Conservation (phyloP, 2,329 filamentous ascomycete genomes). For the Exophiala sideris region DNA sequence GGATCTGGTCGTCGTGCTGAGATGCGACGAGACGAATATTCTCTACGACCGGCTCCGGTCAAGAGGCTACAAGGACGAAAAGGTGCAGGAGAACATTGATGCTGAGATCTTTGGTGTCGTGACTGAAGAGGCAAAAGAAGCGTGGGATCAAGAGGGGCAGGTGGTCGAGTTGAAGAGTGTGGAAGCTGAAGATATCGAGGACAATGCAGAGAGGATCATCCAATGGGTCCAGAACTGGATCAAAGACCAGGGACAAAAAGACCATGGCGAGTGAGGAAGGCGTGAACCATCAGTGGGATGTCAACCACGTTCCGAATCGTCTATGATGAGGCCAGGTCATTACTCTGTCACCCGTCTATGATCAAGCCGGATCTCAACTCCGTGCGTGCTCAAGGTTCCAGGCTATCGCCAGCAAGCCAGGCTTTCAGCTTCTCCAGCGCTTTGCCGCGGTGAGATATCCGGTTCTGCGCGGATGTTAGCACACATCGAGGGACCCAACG, state of each 20-base stretch:
- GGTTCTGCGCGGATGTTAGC: constrained; percentile 54
- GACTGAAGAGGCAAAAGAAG: constrained; percentile 81
- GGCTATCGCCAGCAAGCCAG: constrained; percentile 62
- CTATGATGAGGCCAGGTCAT: neutral
- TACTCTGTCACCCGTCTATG: neutral
- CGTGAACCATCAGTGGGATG: neutral
- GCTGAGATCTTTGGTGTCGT: constrained; percentile 97
- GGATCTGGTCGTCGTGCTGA: constrained; percentile 87
- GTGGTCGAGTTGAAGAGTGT: constrained; percentile 87
- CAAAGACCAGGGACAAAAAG: constrained; percentile 42
- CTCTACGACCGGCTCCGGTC: constrained; percentile 76
- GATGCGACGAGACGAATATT: constrained; percentile 69
- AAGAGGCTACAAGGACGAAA: constrained; percentile 77
- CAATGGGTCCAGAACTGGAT: constrained; percentile 82
- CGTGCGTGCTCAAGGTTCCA: constrained; percentile 14
- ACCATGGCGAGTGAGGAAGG: constrained; percentile 16
- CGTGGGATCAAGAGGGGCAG: constrained; percentile 66
- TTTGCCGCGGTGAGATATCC: constrained; percentile 83
- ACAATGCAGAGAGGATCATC: constrained; percentile 79
- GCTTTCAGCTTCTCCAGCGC: constrained; percentile 81
- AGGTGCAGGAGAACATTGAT: constrained; percentile 94
- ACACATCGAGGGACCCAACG: neutral
- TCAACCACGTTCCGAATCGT: neutral
- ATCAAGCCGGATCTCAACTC: neutral
- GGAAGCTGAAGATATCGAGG: constrained; percentile 77